Evolutionary conservation across 2,329 filamentous ascomycete genomes (phyloP), one percentile per base, ranked within the genome.

Genomic region (Calonectria pseudoreteaudii): DNA sequence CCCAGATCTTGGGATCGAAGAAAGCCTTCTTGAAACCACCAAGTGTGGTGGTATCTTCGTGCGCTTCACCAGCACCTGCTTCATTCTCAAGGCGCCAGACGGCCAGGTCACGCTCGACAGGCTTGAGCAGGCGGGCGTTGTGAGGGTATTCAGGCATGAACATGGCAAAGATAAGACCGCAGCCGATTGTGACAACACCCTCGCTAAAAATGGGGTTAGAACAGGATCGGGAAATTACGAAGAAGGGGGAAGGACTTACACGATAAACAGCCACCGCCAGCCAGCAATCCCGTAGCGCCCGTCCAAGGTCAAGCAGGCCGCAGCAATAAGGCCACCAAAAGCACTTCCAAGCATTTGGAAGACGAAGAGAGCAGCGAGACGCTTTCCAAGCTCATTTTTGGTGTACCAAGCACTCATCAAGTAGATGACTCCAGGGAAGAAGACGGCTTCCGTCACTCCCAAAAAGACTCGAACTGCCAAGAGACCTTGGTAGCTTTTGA

Each of bases 51-150:
- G 92, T 90, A 26, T 91, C 84, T 68, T 90, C 83, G 73, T 86
- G 87, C 65, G 88, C 88, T 79, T 93, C 91, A 73, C 91, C 90
- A 76, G 91, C 88, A n/a, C 91, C 91, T n/a, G 92, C 89, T 79
- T 93, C 91, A 77, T 91, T 90, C 77, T 91, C 89, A 1, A 93
- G 82, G 16, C 91, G 84, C 90, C 90, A 92, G n/a, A 88, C 84
- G 3, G 91, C 91, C 4, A 93, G 81, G 82, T 70, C 88, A 85
- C 81, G 93, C 90, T 81, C 75, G 9, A 75, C 47, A 23, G 74
- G 75, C 38, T 34, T 76, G 23, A 81, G 74, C 36, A 78, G 74
- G 4, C 72, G 70, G 6, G 77, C 78, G 30, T 76, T 80, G 38
- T 77, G 65, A 1, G 93, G 93, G 75, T 94, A 80, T 66, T 78